phyloP scores from a whole-genome alignment of 805 yeast genomes.

The Saccharomyces jurei region DNA sequence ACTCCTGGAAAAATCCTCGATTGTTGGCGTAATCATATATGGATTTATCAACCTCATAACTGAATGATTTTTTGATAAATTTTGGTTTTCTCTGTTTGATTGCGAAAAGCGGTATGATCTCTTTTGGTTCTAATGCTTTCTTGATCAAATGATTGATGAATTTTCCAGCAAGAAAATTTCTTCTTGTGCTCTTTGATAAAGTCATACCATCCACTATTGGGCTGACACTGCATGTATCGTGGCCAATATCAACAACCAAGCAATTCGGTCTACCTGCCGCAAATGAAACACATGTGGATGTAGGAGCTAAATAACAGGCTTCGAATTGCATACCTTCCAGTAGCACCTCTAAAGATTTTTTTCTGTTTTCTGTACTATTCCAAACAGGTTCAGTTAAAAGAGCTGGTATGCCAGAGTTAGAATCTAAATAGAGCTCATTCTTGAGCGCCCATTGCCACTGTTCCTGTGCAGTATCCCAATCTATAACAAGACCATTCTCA shows the following conservation, averaged over 20 bases:
- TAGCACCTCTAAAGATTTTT: conserved; percentile 60
- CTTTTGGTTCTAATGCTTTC: conserved; percentile 29
- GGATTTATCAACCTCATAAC: conserved; percentile 34
- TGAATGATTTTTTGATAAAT: conserved; percentile 21
- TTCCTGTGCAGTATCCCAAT: conserved; percentile 80
- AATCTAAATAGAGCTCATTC: conserved; percentile 41
- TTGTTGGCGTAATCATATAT: conserved; percentile 50
- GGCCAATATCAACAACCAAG: conserved; percentile 79
- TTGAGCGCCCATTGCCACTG: conserved; percentile 62
- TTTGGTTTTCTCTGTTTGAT: conserved; percentile 27
- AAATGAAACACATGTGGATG: conserved; percentile 83
- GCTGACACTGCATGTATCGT: conserved; percentile 65
- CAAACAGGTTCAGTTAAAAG: conserved; percentile 82
- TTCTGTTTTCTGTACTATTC: conserved; percentile 62
- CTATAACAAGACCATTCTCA: conserved; percentile 53
- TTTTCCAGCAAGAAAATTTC: conserved; percentile 67
- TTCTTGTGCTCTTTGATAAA: conserved; percentile 56
- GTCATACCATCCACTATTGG: conserved; percentile 81
- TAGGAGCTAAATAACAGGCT: conserved; percentile 71
- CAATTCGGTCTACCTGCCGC: conserved; percentile 85
- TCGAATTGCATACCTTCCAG: conserved; percentile 66
- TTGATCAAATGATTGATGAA: conserved; percentile 36
- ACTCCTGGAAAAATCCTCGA: conserved; percentile 51
- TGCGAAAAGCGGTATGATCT: conserved; percentile 27
- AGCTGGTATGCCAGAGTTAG: conserved; percentile 43